Evolutionary conservation across 176 grass and related monocot genomes (phyloP), one percentile per base, ranked within the genome.

Genomic region (Cenchrus purpureus): DNA sequence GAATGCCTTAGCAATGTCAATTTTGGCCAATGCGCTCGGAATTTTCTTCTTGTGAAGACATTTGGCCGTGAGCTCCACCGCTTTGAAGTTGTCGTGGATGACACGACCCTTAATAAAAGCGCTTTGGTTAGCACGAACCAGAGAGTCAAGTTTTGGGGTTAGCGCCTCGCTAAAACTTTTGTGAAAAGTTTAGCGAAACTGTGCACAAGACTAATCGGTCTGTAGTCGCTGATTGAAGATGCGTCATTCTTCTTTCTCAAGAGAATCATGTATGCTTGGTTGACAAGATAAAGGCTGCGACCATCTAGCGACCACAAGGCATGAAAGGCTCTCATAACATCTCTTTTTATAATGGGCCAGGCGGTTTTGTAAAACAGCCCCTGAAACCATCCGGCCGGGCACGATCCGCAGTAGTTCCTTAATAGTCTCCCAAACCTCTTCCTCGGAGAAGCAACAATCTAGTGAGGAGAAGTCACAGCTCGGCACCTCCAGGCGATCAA

Each of bases 391-490:
- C 55, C 1, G 55, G 1, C 16, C 16, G 0, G 0, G 55, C 55
- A 1, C 6, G 4, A 0, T 57, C 55, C 3, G 4, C 0, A 0
- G 55, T 0, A 57, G 3, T 1, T 57, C 55, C 0, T 1, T 0
- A 5, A 57, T 57, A 5, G 17, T 9, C 0, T 5, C 0, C 55
- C 55, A 19, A 7, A 57, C 17, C 16, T 57, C 55, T 0, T 17
- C 55, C 16, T 57, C 55, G 1, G 4, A 19, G 16, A 57, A 57
- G 6, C 55, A 57, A 7, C 6, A 4, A 7, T 57, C 55, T 19
- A 57, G 1, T 1, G 5, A 16, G 17, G 0, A 7, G 0, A 19
- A 4, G 2, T 57, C 16, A 0, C 17, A 0, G 0, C 2, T 2
- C 14, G 50, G 50, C 12, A 52, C 0, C 11, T 11, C 50, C 2